Base-by-base conservation (phyloP, 139 green algal species). In the Picochlorum sp. region DNA sequence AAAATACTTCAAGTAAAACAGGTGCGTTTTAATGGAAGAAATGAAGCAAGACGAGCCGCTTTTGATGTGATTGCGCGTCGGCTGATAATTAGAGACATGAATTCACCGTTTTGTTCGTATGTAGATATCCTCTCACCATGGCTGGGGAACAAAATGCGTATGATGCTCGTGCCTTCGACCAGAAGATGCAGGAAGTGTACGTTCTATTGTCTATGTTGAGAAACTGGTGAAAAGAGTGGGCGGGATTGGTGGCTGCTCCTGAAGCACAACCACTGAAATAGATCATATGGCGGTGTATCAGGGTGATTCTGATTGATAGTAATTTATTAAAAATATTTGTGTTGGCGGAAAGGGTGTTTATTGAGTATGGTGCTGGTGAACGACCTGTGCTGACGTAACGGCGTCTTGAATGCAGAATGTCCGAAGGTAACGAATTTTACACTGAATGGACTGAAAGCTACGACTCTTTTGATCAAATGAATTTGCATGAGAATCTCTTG, bases 381-480 rank as follows among this genome's bases (percentile, higher is more conserved):
- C 30, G 8, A 66, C 21, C 64, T 23, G 18, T 49, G 16, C 15
- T 57, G 34, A 41, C 34, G 34, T 41, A 41, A 41, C 34, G 34
- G 34, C 34, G 34, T 34, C 20, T 51, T 23, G 60, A 54, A 37
- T 60, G 77, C 79, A 95, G 86, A 62, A 81, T 90, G 59, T 61
- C 57, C 24, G 81, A 81, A 24, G 75, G 74, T 55, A 77, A 82
- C 60, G 81, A 89, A 38, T 93, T 94, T 76, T 96, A 92, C 84
- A 95, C 89, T 16, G 95, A 97, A 51, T 98, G 94, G 94, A 90
- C 95, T 61, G 94, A 99, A 84, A 84, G 81, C 23, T 94, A 79
- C 72, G 94, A 98, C 41, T 88, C 83, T 47, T 99, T 99, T 70
- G 94, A 99, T 76, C 77, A 90, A 72, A 99, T 99, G 94, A 73